Conservation (phyloP, 805 yeast genomes). For the Saccharomycopsis schoenii region DNA sequence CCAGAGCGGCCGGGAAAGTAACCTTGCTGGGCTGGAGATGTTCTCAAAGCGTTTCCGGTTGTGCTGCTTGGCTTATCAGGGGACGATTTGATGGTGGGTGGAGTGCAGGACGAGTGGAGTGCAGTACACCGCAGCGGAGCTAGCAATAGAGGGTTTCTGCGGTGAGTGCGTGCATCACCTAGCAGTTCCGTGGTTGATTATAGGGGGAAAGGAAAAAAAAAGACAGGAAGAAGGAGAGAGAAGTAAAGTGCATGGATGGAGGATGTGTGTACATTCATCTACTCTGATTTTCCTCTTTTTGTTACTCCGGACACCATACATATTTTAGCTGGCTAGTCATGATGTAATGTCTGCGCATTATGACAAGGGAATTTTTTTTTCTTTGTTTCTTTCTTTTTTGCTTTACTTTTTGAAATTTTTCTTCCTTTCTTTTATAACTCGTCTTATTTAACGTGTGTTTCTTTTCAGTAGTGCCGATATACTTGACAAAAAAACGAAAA, state of each 20-base stretch:
- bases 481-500: not conserved
- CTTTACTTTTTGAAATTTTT: not conserved
- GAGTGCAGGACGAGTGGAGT: not conserved
- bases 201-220: too few species aligned
- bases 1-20: too few species aligned
- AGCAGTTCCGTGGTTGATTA: too few species aligned
- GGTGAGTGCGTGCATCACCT: too few species aligned
- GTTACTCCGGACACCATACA: not conserved
- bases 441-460: not conserved
- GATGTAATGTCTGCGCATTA: not conserved
- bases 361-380: not conserved
- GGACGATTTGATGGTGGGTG: not conserved
- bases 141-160: not conserved
- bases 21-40: too few species aligned
- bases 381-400: not conserved
- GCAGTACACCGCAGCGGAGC: not conserved
- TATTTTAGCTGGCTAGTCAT: not conserved
- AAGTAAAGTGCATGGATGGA: not conserved
- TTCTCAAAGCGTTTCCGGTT: too few species aligned
- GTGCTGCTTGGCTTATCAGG: too few species aligned
- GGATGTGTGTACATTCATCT: not conserved
- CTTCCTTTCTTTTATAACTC: not conserved
- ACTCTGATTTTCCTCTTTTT: not conserved
- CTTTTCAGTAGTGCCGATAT: not conserved
- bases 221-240: too few species aligned